Evolutionary conservation across 2,329 filamentous ascomycete species (phyloP), one percentile per base, ranked within the genome.

Genomic region (Bipolaris sorokiniana): DNA sequence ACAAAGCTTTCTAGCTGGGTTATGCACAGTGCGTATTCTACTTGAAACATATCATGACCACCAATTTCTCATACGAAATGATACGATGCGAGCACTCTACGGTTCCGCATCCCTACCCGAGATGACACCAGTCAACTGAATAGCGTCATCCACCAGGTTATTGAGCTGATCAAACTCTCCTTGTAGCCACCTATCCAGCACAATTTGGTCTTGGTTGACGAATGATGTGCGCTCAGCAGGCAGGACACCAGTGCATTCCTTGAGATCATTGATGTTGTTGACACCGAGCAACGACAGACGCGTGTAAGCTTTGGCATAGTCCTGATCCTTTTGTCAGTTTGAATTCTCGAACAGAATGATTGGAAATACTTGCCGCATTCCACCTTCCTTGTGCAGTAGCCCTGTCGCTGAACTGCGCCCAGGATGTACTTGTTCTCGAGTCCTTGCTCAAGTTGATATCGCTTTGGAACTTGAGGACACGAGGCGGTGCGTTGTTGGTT

Each of bases 271-370:
- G 69, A 86, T 82, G 65, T 85, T 84, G 64, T 82, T 78, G 13
- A 86, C 83, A 3, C 84, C 84, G 10, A 86, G 79, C 2, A 86
- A 72, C 31, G 80, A 83, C 36, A 86, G 75, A 20, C 83, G 81
- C 42, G 84, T 77, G 62, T 86, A 86, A 11, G 81, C 83, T 34
- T 77, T 76, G 1, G 83, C 78, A 52, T 83, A 86, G 42, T 81
- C 82, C 78, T 75, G 23, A 10, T 16, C 13, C 1, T 9, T 7
- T 37, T 13, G 48, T 47, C 7, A 53, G 54, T 18, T 40, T n/a
- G 36, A 11, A 18, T 20, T 5, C 5, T 45, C 11, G 18, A 10
- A 15, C 44, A 23, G 7, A 16, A 11, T 22, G 7, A 3, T 34
- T 9, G 20, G n/a, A 26, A 26, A 26, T 13, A 56, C 65, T 36